phyloP scores from a whole-genome alignment of 345 rosid genomes.

The Crucihimalaya himalaica region DNA sequence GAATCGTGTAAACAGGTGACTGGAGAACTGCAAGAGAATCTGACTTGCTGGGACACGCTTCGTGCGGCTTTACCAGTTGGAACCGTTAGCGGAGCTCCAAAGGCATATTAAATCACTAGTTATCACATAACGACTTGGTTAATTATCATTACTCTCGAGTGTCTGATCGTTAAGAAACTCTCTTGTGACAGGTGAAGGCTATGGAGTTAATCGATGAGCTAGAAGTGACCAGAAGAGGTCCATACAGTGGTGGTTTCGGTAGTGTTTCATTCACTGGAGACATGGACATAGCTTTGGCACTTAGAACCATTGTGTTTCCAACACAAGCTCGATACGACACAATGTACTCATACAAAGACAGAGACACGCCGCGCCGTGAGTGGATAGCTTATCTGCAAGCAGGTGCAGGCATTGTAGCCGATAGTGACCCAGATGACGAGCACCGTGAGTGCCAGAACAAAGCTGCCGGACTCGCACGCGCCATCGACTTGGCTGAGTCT shows the following conservation, averaged over 20 bases:
- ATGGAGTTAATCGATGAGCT: slow-evolving; percentile 86
- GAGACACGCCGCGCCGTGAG: slow-evolving; percentile 50
- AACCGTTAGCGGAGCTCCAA: slow-evolving; percentile 93
- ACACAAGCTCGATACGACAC: slow-evolving; percentile 60
- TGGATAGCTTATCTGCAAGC: slow-evolving; percentile 90
- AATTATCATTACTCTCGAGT: neutral
- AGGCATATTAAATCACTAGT: slow-evolving; percentile 39
- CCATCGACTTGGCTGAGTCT: slow-evolving; percentile 84
- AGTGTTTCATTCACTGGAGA: slow-evolving; percentile 81
- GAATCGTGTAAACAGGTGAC: slow-evolving; percentile 52
- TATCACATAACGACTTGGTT: too few species aligned
- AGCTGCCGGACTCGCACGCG: slow-evolving; percentile 80
- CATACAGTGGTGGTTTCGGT: slow-evolving; percentile 90
- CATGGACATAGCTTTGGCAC: slow-evolving; percentile 83
- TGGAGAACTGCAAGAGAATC: slow-evolving; percentile 67
- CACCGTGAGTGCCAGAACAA: slow-evolving; percentile 76
- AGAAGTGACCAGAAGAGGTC: slow-evolving; percentile 68
- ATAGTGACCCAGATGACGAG: slow-evolving; percentile 76
- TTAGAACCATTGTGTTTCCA: slow-evolving; percentile 80
- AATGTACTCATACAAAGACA: slow-evolving; percentile 73
- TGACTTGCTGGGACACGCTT: slow-evolving; percentile 79
- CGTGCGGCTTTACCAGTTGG: slow-evolving; percentile 91
- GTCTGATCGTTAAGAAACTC: slow-evolving; percentile 4
- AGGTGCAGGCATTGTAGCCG: slow-evolving; percentile 89
- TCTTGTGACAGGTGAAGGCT: slow-evolving; percentile 64